phyloP scores from a whole-genome alignment of 148 eudicot species.

The Chenopodium formosanum region DNA sequence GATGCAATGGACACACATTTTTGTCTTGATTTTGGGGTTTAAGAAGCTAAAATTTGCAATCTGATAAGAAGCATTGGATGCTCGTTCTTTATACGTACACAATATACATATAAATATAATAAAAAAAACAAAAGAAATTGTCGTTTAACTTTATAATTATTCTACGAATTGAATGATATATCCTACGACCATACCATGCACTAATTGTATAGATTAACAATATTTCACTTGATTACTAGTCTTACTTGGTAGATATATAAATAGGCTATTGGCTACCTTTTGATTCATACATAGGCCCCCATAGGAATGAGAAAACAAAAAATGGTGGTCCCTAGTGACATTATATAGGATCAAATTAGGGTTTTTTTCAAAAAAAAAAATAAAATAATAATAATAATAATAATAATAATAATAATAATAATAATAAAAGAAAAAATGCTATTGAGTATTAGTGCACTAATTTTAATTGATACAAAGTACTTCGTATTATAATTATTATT shows the following conservation, averaged over 20 bases:
- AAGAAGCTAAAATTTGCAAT: neutral
- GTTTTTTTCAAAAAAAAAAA: too few species aligned
- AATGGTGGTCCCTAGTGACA: neutral
- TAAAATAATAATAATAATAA: too few species aligned
- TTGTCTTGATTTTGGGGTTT: constrained; percentile 7
- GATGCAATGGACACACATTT: neutral
- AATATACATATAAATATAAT: too few species aligned
- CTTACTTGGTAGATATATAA: too few species aligned
- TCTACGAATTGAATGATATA: neutral
- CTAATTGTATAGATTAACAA: neutral
- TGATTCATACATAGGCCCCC: neutral
- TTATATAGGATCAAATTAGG: neutral
- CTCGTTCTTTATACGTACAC: neutral
- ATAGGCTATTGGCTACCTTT: neutral
- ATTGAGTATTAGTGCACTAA: too few species aligned
- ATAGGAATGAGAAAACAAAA: too few species aligned
- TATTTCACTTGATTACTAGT: neutral
- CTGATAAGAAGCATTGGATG: constrained; percentile 16
- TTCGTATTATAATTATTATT: too few species aligned
- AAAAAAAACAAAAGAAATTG: neutral
- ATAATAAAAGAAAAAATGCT: too few species aligned
- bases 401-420: too few species aligned
- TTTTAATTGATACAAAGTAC: too few species aligned
- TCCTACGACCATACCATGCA: neutral
- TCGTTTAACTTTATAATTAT: neutral